A percentile compares a stretch with the other conserved stretches of the same genome.
Evolutionary conservation across 1,139 yeast species (phyloP).

Genomic region (Candida tropicalis): DNA sequence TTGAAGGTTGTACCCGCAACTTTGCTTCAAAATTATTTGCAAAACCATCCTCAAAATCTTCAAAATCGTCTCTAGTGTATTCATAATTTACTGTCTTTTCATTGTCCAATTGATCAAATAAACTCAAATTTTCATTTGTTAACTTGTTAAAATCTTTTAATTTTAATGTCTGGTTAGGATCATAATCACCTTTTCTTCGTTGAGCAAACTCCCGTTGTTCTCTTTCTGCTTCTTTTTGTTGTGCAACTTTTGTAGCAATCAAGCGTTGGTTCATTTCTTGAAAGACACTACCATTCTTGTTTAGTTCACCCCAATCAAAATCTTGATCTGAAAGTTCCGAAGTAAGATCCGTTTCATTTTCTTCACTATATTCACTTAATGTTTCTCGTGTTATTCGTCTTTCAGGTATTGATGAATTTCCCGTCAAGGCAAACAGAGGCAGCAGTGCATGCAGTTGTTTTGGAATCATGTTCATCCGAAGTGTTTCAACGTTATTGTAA

Average conservation of each 20-base stretch:
- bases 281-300: slow-evolving; percentile 37
- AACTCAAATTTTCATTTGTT: slow-evolving; percentile 19
- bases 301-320: slow-evolving; percentile 45
- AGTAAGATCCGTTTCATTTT: slow-evolving; percentile 43
- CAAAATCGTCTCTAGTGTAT: slow-evolving; percentile 41
- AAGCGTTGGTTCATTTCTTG: slow-evolving; percentile 24
- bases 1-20: slow-evolving; percentile 17
- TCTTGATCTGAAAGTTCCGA: slow-evolving; percentile 45
- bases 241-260: slow-evolving; percentile 27
- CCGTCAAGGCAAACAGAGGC: slow-evolving; percentile 17
- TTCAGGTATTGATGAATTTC: slow-evolving; percentile 11
- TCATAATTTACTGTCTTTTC: slow-evolving; percentile 42
- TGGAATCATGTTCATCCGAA: slow-evolving; percentile 10
- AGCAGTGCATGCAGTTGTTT: slow-evolving; percentile 10
- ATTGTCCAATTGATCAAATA: slow-evolving; percentile 33
- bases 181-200: slow-evolving; percentile 21
- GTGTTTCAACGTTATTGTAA: slow-evolving; percentile 12
- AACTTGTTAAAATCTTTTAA: slow-evolving; percentile 31
- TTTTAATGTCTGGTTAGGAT: slow-evolving; percentile 29
- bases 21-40: slow-evolving; percentile 19
- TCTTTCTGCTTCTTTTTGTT: slow-evolving; percentile 36
- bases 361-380: slow-evolving; percentile 42
- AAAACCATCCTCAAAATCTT: slow-evolving; percentile 43
- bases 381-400: slow-evolving; percentile 20
- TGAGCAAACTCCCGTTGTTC: slow-evolving; percentile 36